Evolutionary conservation across 2,329 filamentous ascomycete genomes (phyloP).

Genomic region (Penicillium italicum): DNA sequence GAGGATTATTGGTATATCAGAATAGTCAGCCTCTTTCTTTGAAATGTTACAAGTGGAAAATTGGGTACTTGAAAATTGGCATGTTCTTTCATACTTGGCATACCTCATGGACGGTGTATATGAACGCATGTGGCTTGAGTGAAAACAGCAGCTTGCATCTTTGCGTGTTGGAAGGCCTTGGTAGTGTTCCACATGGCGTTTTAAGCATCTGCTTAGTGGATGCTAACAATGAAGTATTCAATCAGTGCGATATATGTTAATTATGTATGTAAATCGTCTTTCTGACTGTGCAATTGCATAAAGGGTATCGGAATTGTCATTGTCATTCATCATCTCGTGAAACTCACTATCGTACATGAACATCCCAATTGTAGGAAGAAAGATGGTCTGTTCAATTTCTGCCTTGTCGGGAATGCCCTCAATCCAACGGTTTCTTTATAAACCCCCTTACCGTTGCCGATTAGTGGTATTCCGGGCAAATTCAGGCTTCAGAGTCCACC

Average conservation of each 20-base stretch:
- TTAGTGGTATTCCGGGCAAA: constrained; percentile 34
- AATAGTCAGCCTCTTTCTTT: not conserved
- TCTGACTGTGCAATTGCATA: not conserved
- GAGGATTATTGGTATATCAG: not conserved
- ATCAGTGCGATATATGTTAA: too few relatives aligned
- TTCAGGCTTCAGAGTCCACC: constrained; percentile 60
- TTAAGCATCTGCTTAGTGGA: constrained; percentile 2
- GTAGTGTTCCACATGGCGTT: not conserved
- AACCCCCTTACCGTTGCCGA: constrained; percentile 5
- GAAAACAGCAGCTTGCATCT: not conserved
- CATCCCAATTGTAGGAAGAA: not conserved
- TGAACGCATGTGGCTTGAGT: not conserved
- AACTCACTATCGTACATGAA: constrained; percentile 4
- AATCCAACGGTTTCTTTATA: not conserved
- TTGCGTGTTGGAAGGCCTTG: not conserved
- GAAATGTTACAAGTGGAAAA: not conserved
- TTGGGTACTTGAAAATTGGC: not conserved
- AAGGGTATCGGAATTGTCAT: not conserved
- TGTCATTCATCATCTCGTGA: constrained; percentile 2
- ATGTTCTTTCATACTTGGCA: not conserved
- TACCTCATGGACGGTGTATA: not conserved
- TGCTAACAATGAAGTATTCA: too few relatives aligned
- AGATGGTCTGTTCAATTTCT: not conserved
- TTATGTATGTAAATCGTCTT: not conserved
- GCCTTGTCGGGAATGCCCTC: not conserved